A percentile compares a stretch with the other conserved stretches of the same genome.
phyloP scores from a whole-genome alignment of 2,329 filamentous ascomycete species.

The Alternaria sp. region DNA sequence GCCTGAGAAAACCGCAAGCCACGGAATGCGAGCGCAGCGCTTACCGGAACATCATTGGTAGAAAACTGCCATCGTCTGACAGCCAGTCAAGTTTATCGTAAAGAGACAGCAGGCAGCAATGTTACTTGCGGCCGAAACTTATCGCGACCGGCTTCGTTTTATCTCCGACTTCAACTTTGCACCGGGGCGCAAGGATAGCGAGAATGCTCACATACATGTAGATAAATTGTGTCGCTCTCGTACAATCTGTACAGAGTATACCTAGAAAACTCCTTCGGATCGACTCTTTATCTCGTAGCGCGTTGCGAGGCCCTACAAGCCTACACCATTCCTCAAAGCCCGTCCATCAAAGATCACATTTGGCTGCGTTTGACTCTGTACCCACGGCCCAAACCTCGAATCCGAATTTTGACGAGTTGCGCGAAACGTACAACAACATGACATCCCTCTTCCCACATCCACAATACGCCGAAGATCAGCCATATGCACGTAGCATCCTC shows the following conservation, averaged over 20 bases:
- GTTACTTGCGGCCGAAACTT: constrained; percentile 7
- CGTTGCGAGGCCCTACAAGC: not conserved
- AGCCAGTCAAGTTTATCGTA: not conserved
- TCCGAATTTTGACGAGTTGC: not conserved
- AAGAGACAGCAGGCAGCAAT: not conserved
- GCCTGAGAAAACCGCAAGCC: constrained; percentile 4
- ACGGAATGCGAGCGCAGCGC: not conserved
- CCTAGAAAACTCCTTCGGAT: no score
- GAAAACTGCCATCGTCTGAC: not conserved
- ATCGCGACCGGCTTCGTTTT: not conserved
- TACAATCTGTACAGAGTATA: not conserved
- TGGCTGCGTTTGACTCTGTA: not conserved
- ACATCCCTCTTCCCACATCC: constrained; percentile 65
- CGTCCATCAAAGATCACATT: not conserved
- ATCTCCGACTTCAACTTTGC: not conserved
- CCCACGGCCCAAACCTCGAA: not conserved
- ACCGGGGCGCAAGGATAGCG: not conserved
- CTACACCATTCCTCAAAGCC: not conserved
- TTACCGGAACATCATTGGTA: constrained; percentile 12
- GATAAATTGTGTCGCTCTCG: not conserved
- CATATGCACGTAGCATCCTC: constrained; percentile 64
- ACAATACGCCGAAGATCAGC: constrained; percentile 71
- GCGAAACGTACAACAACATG: constrained; percentile 51
- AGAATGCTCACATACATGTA: not conserved
- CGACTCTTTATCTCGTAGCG: not conserved